Evolutionary conservation across 1,284 basidiomycete species (phyloP), one percentile per base, ranked within the genome.

Genomic region (Schizopora paradoxa): DNA sequence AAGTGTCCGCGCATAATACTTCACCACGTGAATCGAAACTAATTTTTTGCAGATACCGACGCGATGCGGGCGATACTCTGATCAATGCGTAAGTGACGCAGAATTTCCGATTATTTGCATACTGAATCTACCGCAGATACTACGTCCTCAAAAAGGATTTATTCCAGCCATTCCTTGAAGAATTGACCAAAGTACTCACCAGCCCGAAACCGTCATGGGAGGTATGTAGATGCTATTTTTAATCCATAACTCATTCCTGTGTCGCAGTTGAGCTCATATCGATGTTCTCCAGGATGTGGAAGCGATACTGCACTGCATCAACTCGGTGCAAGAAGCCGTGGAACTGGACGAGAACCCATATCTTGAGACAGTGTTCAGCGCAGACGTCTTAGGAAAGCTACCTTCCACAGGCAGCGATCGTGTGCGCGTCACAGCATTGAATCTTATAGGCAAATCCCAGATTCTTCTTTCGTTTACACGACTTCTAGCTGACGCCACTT

Each of bases 61-160:
- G 90, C 52, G 91, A 94, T 55, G 83, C 91, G 6, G 91, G 91
- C 0, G 91, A 95, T 64, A 90, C 90, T 1, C 73, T 95, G 22
- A 86, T 94, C 49, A 91, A 92, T 57, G 89, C 90, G 82, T 91
- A 62, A 54, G 86, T 70, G 18, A 23, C 14, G 19, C n/a, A n/a
- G n/a, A n/a, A 28, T 21, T 23, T 49, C 29, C 33, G 8, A 29
- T 51, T 14, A 16, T 16, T 6, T 39, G 26, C n/a, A 48, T 51
- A 38, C 52, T 50, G 23, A 29, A 49, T 46, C 11, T 31, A 3
- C 14, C 37, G 10, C 53, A 92, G 89, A n/a, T 93, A 87, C 58
- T 94, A 94, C 58, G 76, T 94, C 21, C 72, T 94, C 3, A 78
- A 89, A 19, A 77, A 86, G 41, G 82, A 90, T 45, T 86, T 93